phyloP scores from a whole-genome alignment of 495 filamentous ascomycete species.

The Daldinia caldariorum region DNA sequence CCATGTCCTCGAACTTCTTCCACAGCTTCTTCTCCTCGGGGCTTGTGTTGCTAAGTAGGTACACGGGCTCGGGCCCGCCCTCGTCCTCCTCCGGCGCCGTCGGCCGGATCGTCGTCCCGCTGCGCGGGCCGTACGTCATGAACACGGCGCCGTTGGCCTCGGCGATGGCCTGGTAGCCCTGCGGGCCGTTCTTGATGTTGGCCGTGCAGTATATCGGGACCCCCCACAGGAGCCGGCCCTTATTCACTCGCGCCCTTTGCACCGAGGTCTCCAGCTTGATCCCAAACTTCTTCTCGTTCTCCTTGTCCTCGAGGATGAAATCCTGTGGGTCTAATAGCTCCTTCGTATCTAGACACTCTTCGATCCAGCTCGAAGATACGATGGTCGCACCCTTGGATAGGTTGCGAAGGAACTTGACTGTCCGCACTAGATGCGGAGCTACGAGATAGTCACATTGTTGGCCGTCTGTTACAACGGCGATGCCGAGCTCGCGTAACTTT shows the following conservation, averaged over 20 bases:
- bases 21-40: constrained; percentile 77
- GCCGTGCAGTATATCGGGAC: constrained; percentile 84
- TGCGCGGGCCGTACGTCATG: constrained; percentile 76
- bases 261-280: constrained; percentile 74
- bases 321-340: constrained; percentile 65
- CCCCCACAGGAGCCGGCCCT: constrained; percentile 73
- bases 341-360: constrained; percentile 70
- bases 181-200: constrained; percentile 78
- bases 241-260: constrained; percentile 75
- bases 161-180: constrained; percentile 84
- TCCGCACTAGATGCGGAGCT: constrained; percentile 85
- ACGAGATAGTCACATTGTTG: constrained; percentile 84
- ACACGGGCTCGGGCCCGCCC: constrained; percentile 73
- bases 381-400: constrained; percentile 80
- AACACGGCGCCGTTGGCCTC: constrained; percentile 88
- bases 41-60: constrained; percentile 73
- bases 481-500: constrained; percentile 83
- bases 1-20: constrained; percentile 81
- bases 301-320: constrained; percentile 73
- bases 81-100: constrained; percentile 67
- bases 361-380: constrained; percentile 80
- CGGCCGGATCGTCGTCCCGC: constrained; percentile 65
- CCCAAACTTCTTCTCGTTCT: constrained; percentile 73
- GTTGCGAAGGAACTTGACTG: constrained; percentile 89
- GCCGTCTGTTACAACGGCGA: constrained; percentile 78